Conservation (phyloP, 306 rosid species). For the Casuarina cunninghamiana region DNA sequence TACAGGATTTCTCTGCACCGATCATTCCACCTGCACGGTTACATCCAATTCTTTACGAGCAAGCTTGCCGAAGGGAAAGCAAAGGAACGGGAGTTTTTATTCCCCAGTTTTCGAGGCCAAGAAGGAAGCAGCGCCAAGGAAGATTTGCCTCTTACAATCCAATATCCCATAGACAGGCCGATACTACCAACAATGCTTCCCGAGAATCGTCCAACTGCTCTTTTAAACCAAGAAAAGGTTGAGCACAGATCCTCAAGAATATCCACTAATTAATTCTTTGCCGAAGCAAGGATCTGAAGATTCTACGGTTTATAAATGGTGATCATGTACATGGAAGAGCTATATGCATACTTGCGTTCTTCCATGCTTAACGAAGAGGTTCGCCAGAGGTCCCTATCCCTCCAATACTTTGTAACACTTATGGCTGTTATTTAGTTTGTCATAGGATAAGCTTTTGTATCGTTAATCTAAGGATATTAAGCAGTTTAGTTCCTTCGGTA, state of each 20-base stretch:
- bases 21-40: constrained; percentile 42
- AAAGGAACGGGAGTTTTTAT: constrained; percentile 92
- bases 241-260: constrained; percentile 32
- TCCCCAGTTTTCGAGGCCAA: constrained; percentile 61
- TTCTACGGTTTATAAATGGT: constrained; percentile 24
- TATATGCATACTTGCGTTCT: constrained; percentile 20
- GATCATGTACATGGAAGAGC: constrained; percentile 49
- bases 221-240: constrained; percentile 43
- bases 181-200: constrained; percentile 49
- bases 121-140: constrained; percentile 60
- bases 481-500: constrained; percentile 9
- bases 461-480: constrained; percentile 31
- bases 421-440: constrained; percentile 35
- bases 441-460: constrained; percentile 41
- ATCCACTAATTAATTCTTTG: constrained; percentile 28
- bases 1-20: constrained; percentile 54
- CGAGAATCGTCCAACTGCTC: constrained; percentile 38
- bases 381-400: constrained; percentile 46
- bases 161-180: constrained; percentile 52
- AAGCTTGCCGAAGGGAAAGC: constrained; percentile 51
- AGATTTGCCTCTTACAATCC: constrained; percentile 44
- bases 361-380: constrained; percentile 42
- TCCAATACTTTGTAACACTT: constrained; percentile 33
- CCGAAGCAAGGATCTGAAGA: constrained; percentile 42
- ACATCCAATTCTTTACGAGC: constrained; percentile 32